These are phyloP conservation scores for Candida smagusa DNA, from an alignment of 1,139 yeast species.

Conservation along the genomic window DNA sequence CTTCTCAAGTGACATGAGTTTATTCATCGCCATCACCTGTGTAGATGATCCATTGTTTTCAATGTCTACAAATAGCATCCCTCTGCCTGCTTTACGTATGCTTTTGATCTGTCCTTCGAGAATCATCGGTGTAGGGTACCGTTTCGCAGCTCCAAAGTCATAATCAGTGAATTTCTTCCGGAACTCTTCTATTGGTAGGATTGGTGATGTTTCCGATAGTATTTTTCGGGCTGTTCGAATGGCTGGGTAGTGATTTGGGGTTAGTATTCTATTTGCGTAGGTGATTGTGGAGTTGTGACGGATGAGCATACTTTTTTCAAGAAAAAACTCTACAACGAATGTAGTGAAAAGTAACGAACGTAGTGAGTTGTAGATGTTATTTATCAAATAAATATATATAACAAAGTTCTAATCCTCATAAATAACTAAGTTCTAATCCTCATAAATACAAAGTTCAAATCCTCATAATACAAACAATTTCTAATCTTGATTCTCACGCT, in stretches of 20 bases:
- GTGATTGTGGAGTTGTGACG: slow-evolving; percentile 19
- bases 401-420: too few species aligned
- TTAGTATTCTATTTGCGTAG: slow-evolving; percentile 9
- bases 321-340: too few species aligned
- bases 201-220: neutral
- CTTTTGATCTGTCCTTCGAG: slow-evolving; percentile 57
- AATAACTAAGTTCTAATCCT: too few species aligned
- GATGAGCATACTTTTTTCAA: too few species aligned
- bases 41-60: slow-evolving; percentile 53
- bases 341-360: too few species aligned
- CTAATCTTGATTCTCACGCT: too few species aligned
- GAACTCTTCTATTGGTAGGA: slow-evolving; percentile 18
- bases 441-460: too few species aligned
- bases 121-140: slow-evolving; percentile 11
- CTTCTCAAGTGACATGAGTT: slow-evolving; percentile 36
- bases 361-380: too few species aligned
- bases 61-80: slow-evolving; percentile 64
- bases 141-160: slow-evolving; percentile 18
- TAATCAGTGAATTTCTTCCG: slow-evolving; percentile 14
- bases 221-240: neutral
- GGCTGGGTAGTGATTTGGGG: neutral
- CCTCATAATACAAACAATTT: too few species aligned
- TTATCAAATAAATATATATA: too few species aligned
- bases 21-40: slow-evolving; percentile 61
- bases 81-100: slow-evolving; percentile 63